Conservation (phyloP, 2,329 filamentous ascomycete genomes). For the Colletotrichum tropicale region DNA sequence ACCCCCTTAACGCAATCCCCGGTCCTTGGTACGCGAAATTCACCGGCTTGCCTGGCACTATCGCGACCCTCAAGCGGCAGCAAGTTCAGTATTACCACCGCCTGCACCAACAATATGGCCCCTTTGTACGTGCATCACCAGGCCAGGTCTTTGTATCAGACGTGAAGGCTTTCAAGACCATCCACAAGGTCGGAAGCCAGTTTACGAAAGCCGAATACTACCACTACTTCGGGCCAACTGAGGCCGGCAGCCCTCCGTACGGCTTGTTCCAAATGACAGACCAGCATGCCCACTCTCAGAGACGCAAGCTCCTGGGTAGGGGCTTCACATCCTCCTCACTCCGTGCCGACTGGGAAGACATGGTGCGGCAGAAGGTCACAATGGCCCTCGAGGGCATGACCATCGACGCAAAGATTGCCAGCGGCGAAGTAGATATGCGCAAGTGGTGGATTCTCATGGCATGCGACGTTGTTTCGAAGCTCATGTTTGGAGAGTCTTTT, state of each 20-base stretch:
- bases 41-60: background rate
- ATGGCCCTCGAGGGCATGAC: constrained; percentile 47
- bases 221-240: background rate
- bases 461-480: constrained; percentile 56
- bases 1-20: background rate
- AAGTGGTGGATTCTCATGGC: constrained; percentile 61
- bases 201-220: background rate
- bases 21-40: background rate
- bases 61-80: background rate
- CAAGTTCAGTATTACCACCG: background rate
- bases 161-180: background rate
- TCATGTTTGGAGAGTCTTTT: constrained; percentile 61
- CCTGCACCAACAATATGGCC: background rate
- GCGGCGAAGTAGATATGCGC: constrained; percentile 46
- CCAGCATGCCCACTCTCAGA: background rate
- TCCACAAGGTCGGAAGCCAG: background rate
- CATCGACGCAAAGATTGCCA: constrained; percentile 39
- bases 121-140: background rate
- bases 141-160: background rate
- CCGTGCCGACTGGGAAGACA: constrained; percentile 27
- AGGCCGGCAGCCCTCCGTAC: background rate
- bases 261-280: background rate
- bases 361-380: constrained; percentile 39
- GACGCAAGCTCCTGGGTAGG: constrained; percentile 43
- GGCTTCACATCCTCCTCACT: constrained; percentile 42